phyloP scores from a whole-genome alignment of 1,284 basidiomycete species.

The Neolentinus lepideus region DNA sequence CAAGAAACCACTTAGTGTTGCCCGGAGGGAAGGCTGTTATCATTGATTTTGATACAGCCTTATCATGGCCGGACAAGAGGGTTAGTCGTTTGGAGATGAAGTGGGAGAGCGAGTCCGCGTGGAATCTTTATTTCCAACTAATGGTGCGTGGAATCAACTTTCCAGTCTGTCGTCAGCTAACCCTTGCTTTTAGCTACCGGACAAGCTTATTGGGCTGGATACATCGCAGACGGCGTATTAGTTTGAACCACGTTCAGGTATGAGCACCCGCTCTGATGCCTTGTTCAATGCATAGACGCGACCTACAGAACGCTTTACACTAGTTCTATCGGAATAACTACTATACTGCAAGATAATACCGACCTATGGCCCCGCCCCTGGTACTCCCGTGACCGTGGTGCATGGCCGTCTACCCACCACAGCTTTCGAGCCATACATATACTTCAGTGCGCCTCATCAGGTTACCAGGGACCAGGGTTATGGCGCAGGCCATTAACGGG shows the following conservation, averaged over 20 bases:
- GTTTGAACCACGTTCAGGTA: not conserved
- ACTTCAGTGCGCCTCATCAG: no score
- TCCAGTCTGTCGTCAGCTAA: not conserved
- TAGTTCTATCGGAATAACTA: not conserved
- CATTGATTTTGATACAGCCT: conserved; percentile 1
- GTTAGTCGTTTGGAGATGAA: not conserved
- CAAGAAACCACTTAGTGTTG: not conserved
- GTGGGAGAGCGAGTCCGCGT: conserved; percentile 1
- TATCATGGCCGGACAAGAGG: not conserved
- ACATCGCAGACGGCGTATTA: not conserved
- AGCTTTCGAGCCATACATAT: no score
- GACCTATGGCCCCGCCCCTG: not conserved
- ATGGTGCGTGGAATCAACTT: not conserved
- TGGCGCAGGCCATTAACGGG: no score
- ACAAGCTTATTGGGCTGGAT: conserved; percentile 2
- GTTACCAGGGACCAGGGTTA: no score
- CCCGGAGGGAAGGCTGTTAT: not conserved
- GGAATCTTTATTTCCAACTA: conserved; percentile 1
- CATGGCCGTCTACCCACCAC: no score
- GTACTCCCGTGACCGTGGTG: no score
- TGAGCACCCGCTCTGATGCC: not conserved
- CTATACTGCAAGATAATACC: not conserved
- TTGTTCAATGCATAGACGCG: not conserved
- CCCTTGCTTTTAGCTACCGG: not conserved
- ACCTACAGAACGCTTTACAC: not conserved